These are phyloP conservation scores for Hypoxylon rubiginosum DNA, from an alignment of 2,329 filamentous ascomycete genomes.

Conservation along the genomic window DNA sequence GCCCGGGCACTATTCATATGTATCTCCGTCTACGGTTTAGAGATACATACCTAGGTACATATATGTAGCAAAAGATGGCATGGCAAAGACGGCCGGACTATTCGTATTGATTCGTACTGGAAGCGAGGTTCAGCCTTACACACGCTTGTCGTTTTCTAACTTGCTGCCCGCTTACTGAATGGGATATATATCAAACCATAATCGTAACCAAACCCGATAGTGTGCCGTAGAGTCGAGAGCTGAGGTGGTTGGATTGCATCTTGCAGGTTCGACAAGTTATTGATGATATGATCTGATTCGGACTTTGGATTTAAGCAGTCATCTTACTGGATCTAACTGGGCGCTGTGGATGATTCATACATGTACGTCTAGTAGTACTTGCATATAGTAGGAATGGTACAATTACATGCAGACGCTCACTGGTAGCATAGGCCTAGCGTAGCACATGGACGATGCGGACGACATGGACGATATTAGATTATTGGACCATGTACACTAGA, in stretches of 20 bases:
- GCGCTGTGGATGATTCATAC: conserved; percentile 29
- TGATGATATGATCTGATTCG: conserved; percentile 37
- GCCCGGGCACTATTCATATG: no score
- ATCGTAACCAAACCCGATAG: conserved; percentile 10
- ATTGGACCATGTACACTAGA: no score
- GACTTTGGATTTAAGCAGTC: conserved; percentile 31
- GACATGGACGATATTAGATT: neutral
- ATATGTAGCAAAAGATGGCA: no score
- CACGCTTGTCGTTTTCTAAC: neutral
- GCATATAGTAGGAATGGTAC: conserved; percentile 12
- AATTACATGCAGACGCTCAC: neutral
- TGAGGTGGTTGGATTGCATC: conserved; percentile 26
- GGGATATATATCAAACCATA: conserved; percentile 14
- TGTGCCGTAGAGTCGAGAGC: conserved; percentile 29
- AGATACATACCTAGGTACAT: no score
- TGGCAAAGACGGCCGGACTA: no score
- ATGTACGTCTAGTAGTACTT: conserved; percentile 10
- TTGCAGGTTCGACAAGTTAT: conserved; percentile 28
- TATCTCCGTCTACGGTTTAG: no score
- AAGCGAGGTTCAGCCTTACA: conserved; percentile 34
- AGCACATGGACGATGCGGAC: conserved; percentile 16
- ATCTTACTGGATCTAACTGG: conserved; percentile 21
- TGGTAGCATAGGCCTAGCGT: conserved; percentile 4
- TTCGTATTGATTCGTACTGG: no score
- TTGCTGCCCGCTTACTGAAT: conserved; percentile 6